Evolutionary conservation across 2,329 filamentous ascomycete species (phyloP), one percentile per base, ranked within the genome.

Genomic region (Neopestalotiopsis clavispora): DNA sequence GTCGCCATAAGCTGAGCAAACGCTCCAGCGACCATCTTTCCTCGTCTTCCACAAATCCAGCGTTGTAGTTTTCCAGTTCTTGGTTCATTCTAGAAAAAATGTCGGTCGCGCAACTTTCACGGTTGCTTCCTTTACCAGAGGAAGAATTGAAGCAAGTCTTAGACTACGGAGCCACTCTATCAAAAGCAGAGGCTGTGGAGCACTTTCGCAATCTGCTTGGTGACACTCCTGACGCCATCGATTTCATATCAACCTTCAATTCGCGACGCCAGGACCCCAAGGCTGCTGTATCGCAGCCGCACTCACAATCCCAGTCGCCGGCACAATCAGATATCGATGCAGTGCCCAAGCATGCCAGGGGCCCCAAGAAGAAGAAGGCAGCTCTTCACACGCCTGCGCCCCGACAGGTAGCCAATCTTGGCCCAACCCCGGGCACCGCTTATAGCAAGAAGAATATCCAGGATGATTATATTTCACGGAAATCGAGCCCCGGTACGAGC

Each of bases 181-280:
- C 94, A 23, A 94, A 92, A 76, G 82, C 90, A 65, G 92, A 92
- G 72, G 93, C 94, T 14, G 94, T 90, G 65, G 91, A 94, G 57
- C 94, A 98, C 80, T 91, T 99, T 70, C 92, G 91, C 79, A 94
- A 96, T 76, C 84, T 99, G 66, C 87, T 99, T 0, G 96, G 95
- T 64, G 94, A 97, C 78, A 94, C 93, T 6, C 89, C 94, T 1
- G 90, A 92, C 74, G 87, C 85, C 56, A 83, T 94, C 70, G 91
- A 94, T 74, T 96, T 94, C 78, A 91, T 95, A 72, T 89, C 93
- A 0, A 91, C 90, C 20, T 95, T 95, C 78, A 98, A 97, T 78
- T 88, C 91, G 3, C 89, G 84, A 20, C 82, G 89, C 65, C 80
- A 85, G 72, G 84, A 84, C 23, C 83, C 83, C 1, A 78, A 75